Percentiles rank a stretch among this genome's conserved stretches.
Conservation (phyloP, 148 eudicot genomes). For the Camellia lanceoleosa region DNA sequence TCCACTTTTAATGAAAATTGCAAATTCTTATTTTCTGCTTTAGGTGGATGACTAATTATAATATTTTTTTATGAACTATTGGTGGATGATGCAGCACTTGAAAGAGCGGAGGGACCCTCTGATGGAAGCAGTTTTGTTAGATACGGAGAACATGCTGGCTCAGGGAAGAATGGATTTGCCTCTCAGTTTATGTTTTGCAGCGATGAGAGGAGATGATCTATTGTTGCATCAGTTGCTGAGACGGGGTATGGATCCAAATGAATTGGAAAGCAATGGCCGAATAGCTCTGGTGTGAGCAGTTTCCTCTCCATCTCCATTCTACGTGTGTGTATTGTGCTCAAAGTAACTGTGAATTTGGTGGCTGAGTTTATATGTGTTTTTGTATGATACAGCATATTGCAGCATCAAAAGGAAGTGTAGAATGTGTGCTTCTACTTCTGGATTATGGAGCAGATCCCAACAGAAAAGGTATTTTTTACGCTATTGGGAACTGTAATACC, state of each 20-base stretch:
- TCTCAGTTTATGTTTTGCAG: constrained; percentile 71
- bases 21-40: not conserved
- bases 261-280: constrained; percentile 54
- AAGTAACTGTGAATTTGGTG: not conserved
- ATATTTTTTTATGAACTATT: constrained; percentile 4
- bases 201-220: constrained; percentile 56
- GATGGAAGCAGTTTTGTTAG: constrained; percentile 45
- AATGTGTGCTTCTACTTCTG: constrained; percentile 55
- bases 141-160: constrained; percentile 61
- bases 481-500: too few species aligned
- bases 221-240: constrained; percentile 60
- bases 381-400: constrained; percentile 56
- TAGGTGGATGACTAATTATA: not conserved
- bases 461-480: constrained; percentile 44
- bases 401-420: constrained; percentile 57
- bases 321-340: not conserved
- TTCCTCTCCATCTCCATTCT: not conserved
- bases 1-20: not conserved
- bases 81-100: constrained; percentile 45
- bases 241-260: constrained; percentile 63
- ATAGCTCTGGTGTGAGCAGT: constrained; percentile 51
- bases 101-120: constrained; percentile 41
- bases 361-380: not conserved
- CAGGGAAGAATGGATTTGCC: constrained; percentile 72
- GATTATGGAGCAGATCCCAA: constrained; percentile 79